Percentiles rank a stretch among this genome's conserved stretches.
Conservation (phyloP, 352 stramenopile species). For the Pythium aphanidermatum region DNA sequence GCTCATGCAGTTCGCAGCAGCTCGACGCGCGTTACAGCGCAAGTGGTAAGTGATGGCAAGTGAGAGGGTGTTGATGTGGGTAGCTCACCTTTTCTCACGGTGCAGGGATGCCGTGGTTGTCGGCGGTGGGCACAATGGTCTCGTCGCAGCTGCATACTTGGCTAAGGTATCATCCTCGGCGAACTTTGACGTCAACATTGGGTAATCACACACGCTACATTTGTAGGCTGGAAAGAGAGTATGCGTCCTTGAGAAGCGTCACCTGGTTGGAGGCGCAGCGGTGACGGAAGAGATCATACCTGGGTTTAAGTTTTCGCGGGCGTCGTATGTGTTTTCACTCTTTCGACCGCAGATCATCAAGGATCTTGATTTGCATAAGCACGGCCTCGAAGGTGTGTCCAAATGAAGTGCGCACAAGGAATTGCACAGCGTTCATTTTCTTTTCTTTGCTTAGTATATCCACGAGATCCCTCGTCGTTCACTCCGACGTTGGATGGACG, state of each 20-base stretch:
- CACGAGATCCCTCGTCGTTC: slow-evolving; percentile 83
- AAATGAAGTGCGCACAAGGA: too few species aligned
- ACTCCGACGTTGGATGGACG: slow-evolving; percentile 74
- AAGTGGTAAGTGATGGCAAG: slow-evolving; percentile 8
- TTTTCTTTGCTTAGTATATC: slow-evolving; percentile 57
- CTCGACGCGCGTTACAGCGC: slow-evolving; percentile 7
- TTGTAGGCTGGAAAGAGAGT: slow-evolving; percentile 70
- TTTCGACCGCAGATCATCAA: slow-evolving; percentile 88
- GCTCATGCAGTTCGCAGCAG: slow-evolving; percentile 1
- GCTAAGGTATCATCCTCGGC: slow-evolving; percentile 66
- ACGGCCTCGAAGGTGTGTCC: slow-evolving; percentile 68
- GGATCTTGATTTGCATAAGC: slow-evolving; percentile 73
- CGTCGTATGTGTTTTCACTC: slow-evolving; percentile 88
- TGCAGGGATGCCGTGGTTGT: slow-evolving; percentile 84
- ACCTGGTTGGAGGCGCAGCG: slow-evolving; percentile 83
- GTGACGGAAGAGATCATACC: slow-evolving; percentile 90
- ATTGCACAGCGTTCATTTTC: too few species aligned
- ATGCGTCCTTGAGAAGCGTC: slow-evolving; percentile 83
- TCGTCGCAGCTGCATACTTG: slow-evolving; percentile 86
- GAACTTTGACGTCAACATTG: neutral
- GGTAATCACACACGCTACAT: neutral
- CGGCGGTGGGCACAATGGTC: slow-evolving; percentile 85
- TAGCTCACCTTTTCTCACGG: neutral
- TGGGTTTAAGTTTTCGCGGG: slow-evolving; percentile 88
- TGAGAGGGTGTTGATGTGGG: neutral